Evolutionary conservation across 2,329 filamentous ascomycete genomes (phyloP), one percentile per base, ranked within the genome.

Genomic region (Colletotrichum zoysiae): DNA sequence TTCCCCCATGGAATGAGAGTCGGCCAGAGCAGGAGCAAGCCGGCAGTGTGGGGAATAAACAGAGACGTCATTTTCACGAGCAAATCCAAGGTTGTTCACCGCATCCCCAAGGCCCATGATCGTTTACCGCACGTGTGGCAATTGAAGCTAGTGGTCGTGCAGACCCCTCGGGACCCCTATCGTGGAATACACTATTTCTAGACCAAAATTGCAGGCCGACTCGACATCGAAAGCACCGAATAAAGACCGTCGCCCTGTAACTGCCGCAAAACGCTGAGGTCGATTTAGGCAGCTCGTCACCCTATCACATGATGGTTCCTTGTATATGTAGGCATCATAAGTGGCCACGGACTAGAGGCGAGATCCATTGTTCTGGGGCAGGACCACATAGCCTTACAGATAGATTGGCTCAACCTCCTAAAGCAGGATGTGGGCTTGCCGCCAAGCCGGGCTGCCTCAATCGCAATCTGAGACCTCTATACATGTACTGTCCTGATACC

Each of bases 251-350:
- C 26, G 16, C 20, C 3, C 23, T 20, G 42, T 20, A 20, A 16
- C n/a, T 62, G 18, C 18, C 48, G 60, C 38, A 40, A 42, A 20
- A 11, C 62, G 35, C 6, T 30, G 65, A 64, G 40, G 65, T 69
- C 35, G 38, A 33, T 69, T 60, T 69, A 71, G 59, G 55, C 65
- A 64, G 35, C 46, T 69, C 35, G 59, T 40, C 55, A 64, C 69
- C n/a, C 12, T 20, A 53, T 71, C 69, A 69, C 65, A 65, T 69
- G 59, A 69, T 65, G 65, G 55, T 71, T 71, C 59, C 20, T 56
- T 18, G 12, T 30, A 65, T 58, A 12, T 30, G 59, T 58, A 12
- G 50, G 48, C 26, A 60, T 51, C 60, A 55, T 50, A 40, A 61
- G 53, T 69, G 65, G 65, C 35, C 12, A 53, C 20, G 35, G 11